These are phyloP conservation scores for Drechslerella stenobrocha DNA, from an alignment of 2,329 filamentous ascomycete genomes.

Conservation along the genomic window DNA sequence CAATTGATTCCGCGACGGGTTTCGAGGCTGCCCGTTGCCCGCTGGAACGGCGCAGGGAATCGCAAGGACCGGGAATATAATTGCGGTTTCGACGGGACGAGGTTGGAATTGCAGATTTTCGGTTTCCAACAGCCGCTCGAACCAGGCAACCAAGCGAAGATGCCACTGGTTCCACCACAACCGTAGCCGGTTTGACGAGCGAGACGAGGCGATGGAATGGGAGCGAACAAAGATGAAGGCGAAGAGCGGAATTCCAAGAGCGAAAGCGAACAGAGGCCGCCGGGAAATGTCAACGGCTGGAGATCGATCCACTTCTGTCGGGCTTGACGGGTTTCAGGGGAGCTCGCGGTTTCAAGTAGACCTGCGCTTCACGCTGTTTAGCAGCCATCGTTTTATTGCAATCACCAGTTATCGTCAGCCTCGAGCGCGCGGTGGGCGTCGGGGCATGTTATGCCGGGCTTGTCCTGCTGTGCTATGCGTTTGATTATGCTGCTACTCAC, in stretches of 20 bases:
- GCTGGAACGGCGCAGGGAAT: neutral
- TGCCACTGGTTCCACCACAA: constrained; percentile 16
- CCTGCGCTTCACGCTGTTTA: constrained; percentile 9
- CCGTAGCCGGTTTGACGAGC: constrained; percentile 19
- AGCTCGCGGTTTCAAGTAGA: constrained; percentile 26
- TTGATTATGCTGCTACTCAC: neutral
- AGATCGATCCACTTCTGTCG: constrained; percentile 15
- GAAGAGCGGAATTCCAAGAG: constrained; percentile 18
- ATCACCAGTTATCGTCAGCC: neutral
- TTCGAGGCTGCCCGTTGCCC: constrained; percentile 2
- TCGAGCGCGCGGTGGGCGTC: neutral
- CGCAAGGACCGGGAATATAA: neutral
- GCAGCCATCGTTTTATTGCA: neutral
- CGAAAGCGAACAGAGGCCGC: constrained; percentile 22
- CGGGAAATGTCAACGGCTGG: neutral
- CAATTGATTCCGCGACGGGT: constrained; percentile 12
- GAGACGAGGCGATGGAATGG: constrained; percentile 43
- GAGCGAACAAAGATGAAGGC: constrained; percentile 30
- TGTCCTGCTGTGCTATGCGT: neutral
- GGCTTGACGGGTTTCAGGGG: constrained; percentile 32
- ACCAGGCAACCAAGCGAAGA: constrained; percentile 33
- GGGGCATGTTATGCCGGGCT: neutral
- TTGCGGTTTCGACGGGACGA: constrained; percentile 6
- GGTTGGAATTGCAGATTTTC: constrained; percentile 41
- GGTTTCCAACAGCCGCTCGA: constrained; percentile 7